These are phyloP conservation scores for Verticillium albo-atrum DNA, from an alignment of 2,329 filamentous ascomycete species.

Conservation along the genomic window DNA sequence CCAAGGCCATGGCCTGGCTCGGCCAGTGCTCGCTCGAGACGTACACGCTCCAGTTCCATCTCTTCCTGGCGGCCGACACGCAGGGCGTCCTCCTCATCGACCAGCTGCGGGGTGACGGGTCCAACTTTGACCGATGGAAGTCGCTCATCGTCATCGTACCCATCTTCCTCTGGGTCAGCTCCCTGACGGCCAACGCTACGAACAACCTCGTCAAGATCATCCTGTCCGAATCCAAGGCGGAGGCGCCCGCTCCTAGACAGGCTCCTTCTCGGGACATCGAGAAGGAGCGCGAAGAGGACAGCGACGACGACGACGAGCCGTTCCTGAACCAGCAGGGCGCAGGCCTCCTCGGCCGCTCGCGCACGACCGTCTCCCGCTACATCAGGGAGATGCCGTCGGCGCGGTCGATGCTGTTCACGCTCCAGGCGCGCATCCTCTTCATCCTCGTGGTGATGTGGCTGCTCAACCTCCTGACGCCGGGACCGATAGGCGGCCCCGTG, in stretches of 20 bases:
- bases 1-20: slow-evolving; percentile 44
- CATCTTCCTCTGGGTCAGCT: slow-evolving; percentile 22
- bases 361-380: neutral
- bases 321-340: neutral
- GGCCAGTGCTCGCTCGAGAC: slow-evolving; percentile 55
- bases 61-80: slow-evolving; percentile 57
- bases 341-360: neutral
- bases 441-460: neutral
- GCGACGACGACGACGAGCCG: neutral
- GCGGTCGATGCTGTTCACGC: neutral
- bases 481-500: neutral
- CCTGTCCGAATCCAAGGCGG: neutral
- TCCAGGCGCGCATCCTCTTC: neutral
- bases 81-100: slow-evolving; percentile 39
- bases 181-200: slow-evolving; percentile 18
- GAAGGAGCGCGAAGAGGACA: neutral
- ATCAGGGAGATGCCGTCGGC: neutral
- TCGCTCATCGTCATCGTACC: slow-evolving; percentile 19
- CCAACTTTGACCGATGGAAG: slow-evolving; percentile 18
- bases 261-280: neutral
- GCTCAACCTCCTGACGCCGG: neutral
- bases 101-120: neutral
- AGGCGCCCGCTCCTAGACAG: neutral
- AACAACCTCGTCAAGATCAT: slow-evolving; percentile 18
- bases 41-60: slow-evolving; percentile 56